These are phyloP conservation scores for Mycocentrospora acerina DNA, from an alignment of 2,329 filamentous ascomycete species.

Conservation along the genomic window DNA sequence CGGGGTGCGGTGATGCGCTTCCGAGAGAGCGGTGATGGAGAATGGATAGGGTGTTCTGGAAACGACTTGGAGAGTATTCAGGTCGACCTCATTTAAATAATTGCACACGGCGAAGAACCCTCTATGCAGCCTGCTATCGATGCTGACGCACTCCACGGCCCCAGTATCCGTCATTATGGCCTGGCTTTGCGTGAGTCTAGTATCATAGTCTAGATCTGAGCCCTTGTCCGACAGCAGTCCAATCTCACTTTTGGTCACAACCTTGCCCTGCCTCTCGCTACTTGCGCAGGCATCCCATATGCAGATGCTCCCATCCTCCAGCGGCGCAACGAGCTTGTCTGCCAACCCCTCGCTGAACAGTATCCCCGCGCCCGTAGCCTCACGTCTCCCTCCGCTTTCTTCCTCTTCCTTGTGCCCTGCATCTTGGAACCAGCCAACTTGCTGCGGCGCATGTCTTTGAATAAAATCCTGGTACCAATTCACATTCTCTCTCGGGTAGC, in stretches of 20 bases:
- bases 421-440: constrained; percentile 74
- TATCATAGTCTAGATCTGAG: constrained; percentile 43
- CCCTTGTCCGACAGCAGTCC: constrained; percentile 66
- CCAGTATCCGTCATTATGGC: constrained; percentile 68
- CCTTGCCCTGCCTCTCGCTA: constrained; percentile 63
- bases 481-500: constrained; percentile 68
- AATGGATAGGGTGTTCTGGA: constrained; percentile 74
- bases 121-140: constrained; percentile 66
- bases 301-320: constrained; percentile 86
- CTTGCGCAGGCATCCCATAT: constrained; percentile 67
- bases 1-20: constrained; percentile 65
- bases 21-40: constrained; percentile 80
- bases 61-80: constrained; percentile 69
- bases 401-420: constrained; percentile 48
- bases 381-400: constrained; percentile 50
- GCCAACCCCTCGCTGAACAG: constrained; percentile 60
- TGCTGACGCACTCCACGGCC: constrained; percentile 79
- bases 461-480: constrained; percentile 91
- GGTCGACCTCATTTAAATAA: constrained; percentile 77
- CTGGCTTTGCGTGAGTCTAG: constrained; percentile 47
- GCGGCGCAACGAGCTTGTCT: constrained; percentile 68
- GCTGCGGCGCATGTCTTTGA: constrained; percentile 73
- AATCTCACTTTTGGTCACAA: constrained; percentile 65
- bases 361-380: constrained; percentile 70
- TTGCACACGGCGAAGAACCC: constrained; percentile 82